A percentile compares a stretch with the other conserved stretches of the same genome.
Conservation (phyloP, 1,284 basidiomycete genomes). For the Ustilago tritici region DNA sequence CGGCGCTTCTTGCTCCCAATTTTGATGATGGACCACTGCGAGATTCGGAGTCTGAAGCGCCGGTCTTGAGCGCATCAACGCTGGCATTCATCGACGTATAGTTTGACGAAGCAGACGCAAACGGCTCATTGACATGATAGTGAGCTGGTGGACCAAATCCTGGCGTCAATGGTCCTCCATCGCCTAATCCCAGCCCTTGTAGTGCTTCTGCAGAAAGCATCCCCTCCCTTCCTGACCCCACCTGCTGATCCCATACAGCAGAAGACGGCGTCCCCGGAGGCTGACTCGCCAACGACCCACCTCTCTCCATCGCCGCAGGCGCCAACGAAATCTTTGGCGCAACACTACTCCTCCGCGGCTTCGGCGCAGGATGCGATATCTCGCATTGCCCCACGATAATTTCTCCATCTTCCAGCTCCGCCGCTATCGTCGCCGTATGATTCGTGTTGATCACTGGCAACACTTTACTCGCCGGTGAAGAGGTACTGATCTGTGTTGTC, state of each 20-base stretch:
- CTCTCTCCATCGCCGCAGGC: conserved; percentile 5
- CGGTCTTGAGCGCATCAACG: conserved; percentile 14
- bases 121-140: conserved; percentile 29
- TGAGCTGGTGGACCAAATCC: conserved; percentile 48
- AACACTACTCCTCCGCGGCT: conserved; percentile 1
- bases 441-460: conserved; percentile 95
- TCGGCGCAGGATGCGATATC: conserved; percentile 85
- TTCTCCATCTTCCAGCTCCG: conserved; percentile 81
- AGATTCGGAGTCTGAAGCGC: conserved; percentile 2
- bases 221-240: neutral
- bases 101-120: conserved; percentile 20
- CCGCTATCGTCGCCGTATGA: conserved; percentile 97
- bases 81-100: conserved; percentile 40
- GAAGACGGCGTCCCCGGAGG: conserved; percentile 46
- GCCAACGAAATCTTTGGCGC: neutral
- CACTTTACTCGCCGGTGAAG: conserved; percentile 73
- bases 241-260: conserved; percentile 49
- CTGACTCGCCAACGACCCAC: conserved; percentile 6
- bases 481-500: conserved; percentile 77
- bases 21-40: neutral
- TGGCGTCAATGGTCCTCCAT: conserved; percentile 31
- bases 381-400: conserved; percentile 93
- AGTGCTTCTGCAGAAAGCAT: conserved; percentile 11
- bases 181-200: conserved; percentile 13
- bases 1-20: conserved; percentile 7